Conservation (phyloP, 2,329 filamentous ascomycete genomes). For the Arthroderma sp. region DNA sequence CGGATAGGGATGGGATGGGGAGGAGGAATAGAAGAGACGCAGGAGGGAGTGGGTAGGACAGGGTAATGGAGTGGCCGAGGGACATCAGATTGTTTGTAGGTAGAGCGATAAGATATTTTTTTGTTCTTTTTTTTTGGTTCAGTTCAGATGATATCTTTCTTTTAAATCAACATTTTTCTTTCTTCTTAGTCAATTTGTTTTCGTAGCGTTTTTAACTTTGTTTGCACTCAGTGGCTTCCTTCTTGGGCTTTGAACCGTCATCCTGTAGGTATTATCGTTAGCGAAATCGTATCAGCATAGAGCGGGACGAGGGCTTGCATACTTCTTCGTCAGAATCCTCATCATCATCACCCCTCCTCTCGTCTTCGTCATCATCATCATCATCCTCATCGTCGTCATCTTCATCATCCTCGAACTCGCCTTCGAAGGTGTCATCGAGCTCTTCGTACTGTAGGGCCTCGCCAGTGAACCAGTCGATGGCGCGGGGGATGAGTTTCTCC, state of each 20-base stretch:
- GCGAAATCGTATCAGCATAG: not conserved
- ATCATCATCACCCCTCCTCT: slow-evolving; percentile 51
- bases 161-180: not conserved
- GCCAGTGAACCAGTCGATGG: slow-evolving; percentile 98
- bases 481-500: slow-evolving; percentile 96
- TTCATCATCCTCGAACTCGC: slow-evolving; percentile 75
- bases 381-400: slow-evolving; percentile 89
- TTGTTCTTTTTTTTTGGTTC: not conserved
- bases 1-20: not conserved
- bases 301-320: slow-evolving; percentile 12
- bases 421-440: slow-evolving; percentile 71
- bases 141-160: not conserved
- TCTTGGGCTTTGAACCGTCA: slow-evolving; percentile 78
- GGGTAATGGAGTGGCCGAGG: not conserved
- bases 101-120: not conserved
- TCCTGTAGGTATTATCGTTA: slow-evolving; percentile 44
- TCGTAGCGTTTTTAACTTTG: slow-evolving; percentile 53
- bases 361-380: slow-evolving; percentile 71
- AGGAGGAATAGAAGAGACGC: not conserved
- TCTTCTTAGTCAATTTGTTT: not conserved
- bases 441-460: slow-evolving; percentile 97
- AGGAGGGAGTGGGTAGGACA: not conserved
- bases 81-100: not conserved
- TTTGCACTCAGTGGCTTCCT: slow-evolving; percentile 92
- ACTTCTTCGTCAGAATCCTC: slow-evolving; percentile 51